Base-by-base conservation (phyloP, 139 green algal species). In the Tetraselmis striata region DNA sequence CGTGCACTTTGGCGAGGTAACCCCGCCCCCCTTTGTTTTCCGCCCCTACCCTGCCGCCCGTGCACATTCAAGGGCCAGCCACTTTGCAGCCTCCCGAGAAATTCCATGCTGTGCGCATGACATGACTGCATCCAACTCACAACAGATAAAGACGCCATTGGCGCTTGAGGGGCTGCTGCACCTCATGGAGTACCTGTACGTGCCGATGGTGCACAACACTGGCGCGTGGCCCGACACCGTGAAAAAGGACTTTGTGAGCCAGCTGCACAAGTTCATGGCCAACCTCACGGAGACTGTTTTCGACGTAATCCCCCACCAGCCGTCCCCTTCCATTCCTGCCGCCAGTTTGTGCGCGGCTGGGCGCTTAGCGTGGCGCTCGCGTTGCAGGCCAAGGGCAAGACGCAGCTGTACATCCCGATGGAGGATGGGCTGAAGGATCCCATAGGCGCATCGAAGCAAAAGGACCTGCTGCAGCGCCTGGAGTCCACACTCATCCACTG, bases 401-500 rank as follows among this genome's bases (percentile, higher is more conserved):
- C 94, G 11, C 89, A 94, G 31, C 87, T 97, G 76, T 96, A 96
- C 88, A 90, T 96, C 45, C 93, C 94, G 0, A 74, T 85, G 32
- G 88, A 92, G 78, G 80, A 85, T 28, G 32, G 27, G 82, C 45
- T 67, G 45, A 67, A 32, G 59, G 28, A 85, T 22, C 29, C 76
- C 22, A 28, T 74, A 22, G 79, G 30, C 25, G 76, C 79, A 23
- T 83, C 87, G 0, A 81, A 84, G 28, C 84, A 95, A 32, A 94
- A 94, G 83, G 90, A 96, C 75, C 87, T 97, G 24, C 89, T 96
- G 32, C 94, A 97, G 90, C 89, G 90, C 5, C 89, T 97, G 30
- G 95, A 98, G 86, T 90, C 86, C 30, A 94, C 87, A 23, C 83
- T 96, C 77, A 95, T 97, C 32, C 92, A 97, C 80, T 97, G 94